Evolutionary conservation across 2,329 filamentous ascomycete species (phyloP).

Genomic region (Aspergillus fructus): DNA sequence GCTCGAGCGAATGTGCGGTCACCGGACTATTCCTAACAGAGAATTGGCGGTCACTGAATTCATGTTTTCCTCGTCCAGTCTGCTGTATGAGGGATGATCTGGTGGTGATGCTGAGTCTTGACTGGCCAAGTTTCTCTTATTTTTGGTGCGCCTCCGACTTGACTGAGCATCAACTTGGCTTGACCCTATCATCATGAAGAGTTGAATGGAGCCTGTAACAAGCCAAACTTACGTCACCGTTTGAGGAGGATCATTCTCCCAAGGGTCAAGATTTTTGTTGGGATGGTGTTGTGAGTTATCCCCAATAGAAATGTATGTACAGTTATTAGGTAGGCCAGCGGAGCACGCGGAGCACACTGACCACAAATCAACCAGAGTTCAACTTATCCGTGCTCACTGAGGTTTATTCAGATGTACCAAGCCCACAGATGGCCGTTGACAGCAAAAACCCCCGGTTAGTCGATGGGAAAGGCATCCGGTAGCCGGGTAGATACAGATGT

Average conservation of each 20-base stretch:
- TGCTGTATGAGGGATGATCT: constrained; percentile 10
- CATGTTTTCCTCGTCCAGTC: constrained; percentile 6
- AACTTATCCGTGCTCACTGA: no score
- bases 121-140: constrained; percentile 21
- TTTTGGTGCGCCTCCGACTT: constrained; percentile 10
- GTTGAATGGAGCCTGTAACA: constrained; percentile 1
- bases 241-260: background rate
- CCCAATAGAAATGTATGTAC: background rate
- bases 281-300: constrained; percentile 3
- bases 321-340: background rate
- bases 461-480: no score
- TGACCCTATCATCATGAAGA: constrained; percentile 6
- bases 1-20: background rate
- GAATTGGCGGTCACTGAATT: constrained; percentile 6
- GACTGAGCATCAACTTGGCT: constrained; percentile 7
- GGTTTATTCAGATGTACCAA: no score
- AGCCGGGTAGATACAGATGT: no score
- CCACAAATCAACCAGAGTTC: no score
- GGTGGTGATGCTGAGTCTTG: constrained; percentile 5
- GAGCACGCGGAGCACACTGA: background rate
- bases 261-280: background rate
- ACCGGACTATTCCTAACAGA: constrained; percentile 9
- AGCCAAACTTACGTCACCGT: background rate
- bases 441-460: no score
- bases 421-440: no score